phyloP scores from a whole-genome alignment of 192 early-diverging fungal genomes.

The Backusella westeae region DNA sequence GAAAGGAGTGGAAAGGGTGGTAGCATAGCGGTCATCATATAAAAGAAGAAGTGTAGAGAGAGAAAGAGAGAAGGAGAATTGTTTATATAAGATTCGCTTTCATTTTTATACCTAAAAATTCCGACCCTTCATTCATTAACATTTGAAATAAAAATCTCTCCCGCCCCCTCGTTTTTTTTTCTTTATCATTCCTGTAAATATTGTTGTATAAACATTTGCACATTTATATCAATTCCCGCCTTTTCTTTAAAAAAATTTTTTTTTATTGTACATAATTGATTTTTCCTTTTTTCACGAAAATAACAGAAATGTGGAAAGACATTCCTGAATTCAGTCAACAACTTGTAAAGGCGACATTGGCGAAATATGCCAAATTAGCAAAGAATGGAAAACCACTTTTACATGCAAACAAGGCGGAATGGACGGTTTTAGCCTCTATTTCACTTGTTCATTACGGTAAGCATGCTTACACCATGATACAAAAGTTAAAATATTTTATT shows the following conservation, averaged over 20 bases:
- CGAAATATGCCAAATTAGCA: conserved; percentile 56
- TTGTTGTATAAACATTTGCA: conserved; percentile 1
- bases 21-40: background rate
- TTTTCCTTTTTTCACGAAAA: conserved; percentile 1
- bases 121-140: background rate
- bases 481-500: background rate
- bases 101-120: background rate
- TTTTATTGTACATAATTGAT: background rate
- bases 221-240: conserved; percentile 1
- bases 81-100: background rate
- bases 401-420: conserved; percentile 57
- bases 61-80: background rate
- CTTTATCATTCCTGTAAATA: background rate
- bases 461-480: background rate
- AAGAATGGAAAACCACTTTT: conserved; percentile 73
- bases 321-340: conserved; percentile 36
- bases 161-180: background rate
- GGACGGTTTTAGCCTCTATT: conserved; percentile 86
- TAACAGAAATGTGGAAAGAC: background rate
- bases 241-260: conserved; percentile 6
- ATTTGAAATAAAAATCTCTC: background rate
- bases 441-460: conserved; percentile 35
- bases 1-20: conserved; percentile 2
- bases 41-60: background rate
- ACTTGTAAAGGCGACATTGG: conserved; percentile 52